A percentile compares a stretch with the other conserved stretches of the same genome.
phyloP scores from a whole-genome alignment of 345 rosid species.

The Linum usitatissimum region DNA sequence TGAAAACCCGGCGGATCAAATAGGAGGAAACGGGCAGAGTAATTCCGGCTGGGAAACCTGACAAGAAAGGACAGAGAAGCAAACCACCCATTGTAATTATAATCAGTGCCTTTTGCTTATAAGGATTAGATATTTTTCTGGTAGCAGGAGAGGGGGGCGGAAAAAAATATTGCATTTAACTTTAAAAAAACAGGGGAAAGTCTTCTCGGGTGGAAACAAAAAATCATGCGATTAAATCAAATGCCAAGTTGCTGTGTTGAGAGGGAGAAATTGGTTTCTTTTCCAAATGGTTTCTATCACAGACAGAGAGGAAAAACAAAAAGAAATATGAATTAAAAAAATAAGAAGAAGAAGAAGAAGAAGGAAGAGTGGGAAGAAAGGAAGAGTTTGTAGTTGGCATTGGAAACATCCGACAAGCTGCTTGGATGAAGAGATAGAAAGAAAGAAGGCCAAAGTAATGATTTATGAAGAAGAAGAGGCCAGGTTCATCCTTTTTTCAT shows the following conservation, averaged over 20 bases:
- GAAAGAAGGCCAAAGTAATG: slow-evolving; percentile 2
- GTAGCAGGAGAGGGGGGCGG: not conserved
- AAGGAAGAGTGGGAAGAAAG: slow-evolving; percentile 13
- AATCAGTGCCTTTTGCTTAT: not conserved
- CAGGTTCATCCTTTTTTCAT: slow-evolving; percentile 27
- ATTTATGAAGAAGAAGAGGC: not conserved
- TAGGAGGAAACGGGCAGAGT: not conserved
- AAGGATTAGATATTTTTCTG: not conserved
- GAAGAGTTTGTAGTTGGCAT: slow-evolving; percentile 42
- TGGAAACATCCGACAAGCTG: slow-evolving; percentile 33
- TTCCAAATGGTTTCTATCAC: not conserved
- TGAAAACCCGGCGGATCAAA: not conserved
- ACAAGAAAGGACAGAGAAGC: not conserved
- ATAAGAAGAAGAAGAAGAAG: not conserved
- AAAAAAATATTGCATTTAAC: too few relatives aligned
- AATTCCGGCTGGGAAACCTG: not conserved
- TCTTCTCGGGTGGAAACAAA: not conserved
- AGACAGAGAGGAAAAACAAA: not conserved
- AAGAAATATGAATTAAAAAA: not conserved
- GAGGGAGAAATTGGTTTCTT: not conserved
- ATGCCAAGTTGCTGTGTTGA: not conserved
- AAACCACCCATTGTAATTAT: not conserved
- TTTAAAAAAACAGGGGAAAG: not conserved
- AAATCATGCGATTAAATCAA: not conserved
- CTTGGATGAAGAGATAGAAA: slow-evolving; percentile 9